Evolutionary conservation across 2,329 filamentous ascomycete species (phyloP), one percentile per base, ranked within the genome.

Genomic region (Colletotrichum incanum): DNA sequence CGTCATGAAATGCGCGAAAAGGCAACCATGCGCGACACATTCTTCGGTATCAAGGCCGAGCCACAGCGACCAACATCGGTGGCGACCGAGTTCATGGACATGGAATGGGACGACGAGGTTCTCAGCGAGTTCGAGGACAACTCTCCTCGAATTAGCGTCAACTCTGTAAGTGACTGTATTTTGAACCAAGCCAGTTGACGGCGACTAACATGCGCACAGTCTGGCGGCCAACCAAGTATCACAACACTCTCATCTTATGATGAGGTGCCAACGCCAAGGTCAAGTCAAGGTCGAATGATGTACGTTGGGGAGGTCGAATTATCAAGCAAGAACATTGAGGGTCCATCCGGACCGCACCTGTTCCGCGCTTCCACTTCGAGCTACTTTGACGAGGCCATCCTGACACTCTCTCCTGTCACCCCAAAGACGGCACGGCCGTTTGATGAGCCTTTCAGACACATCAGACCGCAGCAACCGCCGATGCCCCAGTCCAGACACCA

Each of bases 161-260:
- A 93, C 77, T 95, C 93, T 70, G 93, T 95, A 87, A 81, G 93
- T 84, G 18, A 45, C 18, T 26, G 6, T 52, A 26, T 37, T 39
- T n/a, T 9, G 34, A 39, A 43, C n/a, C 43, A n/a, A 16, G 16
- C 65, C 20, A 12, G 16, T 6, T n/a, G 34, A 39, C 47, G 72
- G 58, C 26, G 73, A 65, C 75, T 78, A 68, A 74, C 61, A 9
- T 47, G 55, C 55, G 31, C 68, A 59, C 28, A 76, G 75, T 76
- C 75, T 55, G 71, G 74, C 43, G 89, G 88, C 76, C 89, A 93
- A 77, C 90, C 90, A 72, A 97, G 94, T 84, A 91, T 95, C 79
- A 96, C 94, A 3, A 97, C 95, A 2, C 86, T 96, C 47, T 97
- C 95, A 8, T 96, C 94, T 1, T 95, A 93, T 77, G 94, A 97